phyloP scores from a whole-genome alignment of 805 yeast genomes.

The Hanseniaspora pseudoguilliermondii region DNA sequence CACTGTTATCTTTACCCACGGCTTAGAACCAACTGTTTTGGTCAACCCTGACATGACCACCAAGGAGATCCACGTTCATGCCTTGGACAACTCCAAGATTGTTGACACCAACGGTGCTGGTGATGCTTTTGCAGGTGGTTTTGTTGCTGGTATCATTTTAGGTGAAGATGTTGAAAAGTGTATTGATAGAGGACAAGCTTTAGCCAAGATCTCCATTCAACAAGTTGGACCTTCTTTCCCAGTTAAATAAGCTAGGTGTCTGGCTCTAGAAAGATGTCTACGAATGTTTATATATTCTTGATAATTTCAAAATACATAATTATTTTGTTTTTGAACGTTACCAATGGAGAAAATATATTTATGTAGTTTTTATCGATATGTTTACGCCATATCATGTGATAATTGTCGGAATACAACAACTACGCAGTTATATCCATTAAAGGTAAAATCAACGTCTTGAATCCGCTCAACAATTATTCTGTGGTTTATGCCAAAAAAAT shows the following conservation, averaged over 20 bases:
- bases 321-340: no score
- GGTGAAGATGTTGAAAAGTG: slow-evolving; percentile 49
- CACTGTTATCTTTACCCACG: slow-evolving; percentile 88
- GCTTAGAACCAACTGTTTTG: slow-evolving; percentile 77
- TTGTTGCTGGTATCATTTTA: slow-evolving; percentile 74
- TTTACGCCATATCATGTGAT: no score
- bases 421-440: no score
- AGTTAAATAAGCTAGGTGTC: slow-evolving; percentile 40
- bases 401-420: no score
- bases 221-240: slow-evolving; percentile 93
- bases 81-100: slow-evolving; percentile 52
- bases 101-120: slow-evolving; percentile 98
- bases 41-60: slow-evolving; percentile 43
- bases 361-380: no score
- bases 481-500: no score
- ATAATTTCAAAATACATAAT: no score
- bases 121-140: slow-evolving; percentile 96
- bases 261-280: no score
- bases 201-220: slow-evolving; percentile 83
- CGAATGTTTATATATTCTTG: no score
- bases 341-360: no score
- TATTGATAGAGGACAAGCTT: slow-evolving; percentile 89
- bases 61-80: slow-evolving; percentile 54
- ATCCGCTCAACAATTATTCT: no score
- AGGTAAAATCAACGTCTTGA: no score